Evolutionary conservation across 2,329 filamentous ascomycete species (phyloP).

Genomic region (Apiospora saccharicola): DNA sequence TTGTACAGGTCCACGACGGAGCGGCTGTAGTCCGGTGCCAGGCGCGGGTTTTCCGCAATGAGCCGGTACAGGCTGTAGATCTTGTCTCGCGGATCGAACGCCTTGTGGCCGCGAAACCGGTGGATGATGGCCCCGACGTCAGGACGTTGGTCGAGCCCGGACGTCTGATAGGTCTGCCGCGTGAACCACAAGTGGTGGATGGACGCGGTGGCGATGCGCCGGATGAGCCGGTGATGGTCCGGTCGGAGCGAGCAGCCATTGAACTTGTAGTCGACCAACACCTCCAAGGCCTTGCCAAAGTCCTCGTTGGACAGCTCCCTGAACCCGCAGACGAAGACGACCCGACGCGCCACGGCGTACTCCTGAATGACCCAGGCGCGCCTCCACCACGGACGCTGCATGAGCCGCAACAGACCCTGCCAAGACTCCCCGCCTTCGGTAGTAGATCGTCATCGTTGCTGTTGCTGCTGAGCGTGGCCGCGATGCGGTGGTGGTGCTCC

Average conservation of each 20-base stretch:
- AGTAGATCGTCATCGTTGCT: background rate
- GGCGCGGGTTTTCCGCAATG: background rate
- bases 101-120: background rate
- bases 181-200: background rate
- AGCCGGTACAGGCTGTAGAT: slow-evolving; percentile 9
- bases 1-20: background rate
- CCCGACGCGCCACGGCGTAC: background rate
- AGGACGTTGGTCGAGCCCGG: background rate
- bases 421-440: background rate
- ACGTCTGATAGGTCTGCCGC: background rate
- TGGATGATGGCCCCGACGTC: background rate
- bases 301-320: background rate
- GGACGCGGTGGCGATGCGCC: background rate
- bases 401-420: background rate
- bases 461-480: background rate
- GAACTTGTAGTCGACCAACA: slow-evolving; percentile 1
- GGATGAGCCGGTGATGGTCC: background rate
- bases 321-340: background rate
- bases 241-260: background rate
- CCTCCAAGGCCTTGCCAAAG: background rate
- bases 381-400: background rate
- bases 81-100: slow-evolving; percentile 6
- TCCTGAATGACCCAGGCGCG: slow-evolving; percentile 11
- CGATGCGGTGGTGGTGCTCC: background rate
- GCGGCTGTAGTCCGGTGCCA: background rate